Evolutionary conservation across 2,329 filamentous ascomycete genomes (phyloP).

Genomic region (Verruconis gallopava): DNA sequence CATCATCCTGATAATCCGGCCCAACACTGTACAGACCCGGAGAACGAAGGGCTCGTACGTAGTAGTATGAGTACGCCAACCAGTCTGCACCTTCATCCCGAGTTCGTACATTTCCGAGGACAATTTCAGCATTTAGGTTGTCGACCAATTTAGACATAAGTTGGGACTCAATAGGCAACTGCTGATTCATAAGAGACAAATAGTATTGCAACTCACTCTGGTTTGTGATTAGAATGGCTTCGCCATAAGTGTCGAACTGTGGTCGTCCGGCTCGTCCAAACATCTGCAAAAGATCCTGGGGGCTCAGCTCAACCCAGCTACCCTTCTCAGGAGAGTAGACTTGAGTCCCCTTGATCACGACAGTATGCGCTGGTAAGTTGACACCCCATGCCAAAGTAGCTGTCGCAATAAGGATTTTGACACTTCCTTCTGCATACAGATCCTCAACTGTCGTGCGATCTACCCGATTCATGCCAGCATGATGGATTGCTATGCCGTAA

Average conservation of each 20-base stretch:
- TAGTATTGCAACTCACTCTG: constrained; percentile 96
- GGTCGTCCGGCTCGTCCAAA: constrained; percentile 91
- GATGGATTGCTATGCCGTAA: constrained; percentile 96
- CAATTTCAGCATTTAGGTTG: constrained; percentile 91
- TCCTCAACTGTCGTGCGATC: constrained; percentile 93
- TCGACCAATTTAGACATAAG: constrained; percentile 86
- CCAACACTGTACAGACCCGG: constrained; percentile 93
- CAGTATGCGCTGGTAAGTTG: constrained; percentile 91
- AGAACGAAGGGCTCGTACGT: constrained; percentile 92
- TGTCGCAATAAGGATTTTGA: constrained; percentile 93
- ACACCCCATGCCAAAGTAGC: constrained; percentile 99
- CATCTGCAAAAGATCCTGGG: constrained; percentile 97
- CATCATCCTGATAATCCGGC: constrained; percentile 87
- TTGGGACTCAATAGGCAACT: constrained; percentile 94
- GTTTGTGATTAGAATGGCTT: constrained; percentile 97
- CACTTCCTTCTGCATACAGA: constrained; percentile 77
- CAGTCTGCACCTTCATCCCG: constrained; percentile 97
- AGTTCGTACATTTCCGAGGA: constrained; percentile 80
- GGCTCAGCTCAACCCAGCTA: constrained; percentile 94
- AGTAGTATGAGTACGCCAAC: constrained; percentile 96
- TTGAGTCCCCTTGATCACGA: constrained; percentile 97
- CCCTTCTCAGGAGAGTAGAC: constrained; percentile 98
- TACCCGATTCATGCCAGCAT: constrained; percentile 91
- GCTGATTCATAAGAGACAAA: constrained; percentile 88
- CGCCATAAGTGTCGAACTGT: constrained; percentile 94